These are phyloP conservation scores for Ascochyta lentis DNA, from an alignment of 2,329 filamentous ascomycete genomes.

Conservation along the genomic window DNA sequence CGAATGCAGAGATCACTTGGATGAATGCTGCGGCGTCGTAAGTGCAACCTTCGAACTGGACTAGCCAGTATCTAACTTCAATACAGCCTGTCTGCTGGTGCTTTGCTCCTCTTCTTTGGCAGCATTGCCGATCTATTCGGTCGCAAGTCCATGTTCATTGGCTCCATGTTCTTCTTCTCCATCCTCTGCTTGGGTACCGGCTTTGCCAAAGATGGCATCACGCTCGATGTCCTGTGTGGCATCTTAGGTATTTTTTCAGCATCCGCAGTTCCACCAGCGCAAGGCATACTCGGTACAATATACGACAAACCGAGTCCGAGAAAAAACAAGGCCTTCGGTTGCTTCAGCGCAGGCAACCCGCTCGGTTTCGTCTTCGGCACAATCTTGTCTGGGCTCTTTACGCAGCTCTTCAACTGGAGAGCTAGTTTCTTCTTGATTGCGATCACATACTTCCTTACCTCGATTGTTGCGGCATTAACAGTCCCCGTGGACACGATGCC, in stretches of 20 bases:
- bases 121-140: constrained; percentile 71
- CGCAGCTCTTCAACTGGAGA: constrained; percentile 68
- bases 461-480: constrained; percentile 64
- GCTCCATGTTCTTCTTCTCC: constrained; percentile 65
- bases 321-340: constrained; percentile 71
- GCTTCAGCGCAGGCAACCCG: constrained; percentile 65
- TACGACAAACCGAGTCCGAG: constrained; percentile 67
- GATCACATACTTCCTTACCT: constrained; percentile 68
- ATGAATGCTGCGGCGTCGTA: constrained; percentile 67
- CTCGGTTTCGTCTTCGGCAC: constrained; percentile 64
- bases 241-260: constrained; percentile 65
- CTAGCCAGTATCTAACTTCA: neutral
- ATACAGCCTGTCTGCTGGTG: constrained; percentile 64
- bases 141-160: constrained; percentile 66
- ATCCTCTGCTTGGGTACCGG: constrained; percentile 64
- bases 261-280: constrained; percentile 68
- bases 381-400: constrained; percentile 68
- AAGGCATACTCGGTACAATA: constrained; percentile 68
- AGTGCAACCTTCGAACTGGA: constrained; percentile 24
- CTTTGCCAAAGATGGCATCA: constrained; percentile 65
- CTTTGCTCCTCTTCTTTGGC: constrained; percentile 71
- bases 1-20: constrained; percentile 71
- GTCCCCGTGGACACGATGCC: constrained; percentile 63
- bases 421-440: constrained; percentile 67
- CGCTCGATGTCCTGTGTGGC: constrained; percentile 68